Conservation (phyloP, 1,139 yeast genomes). For the Saccharomycopsis hybrid region DNA sequence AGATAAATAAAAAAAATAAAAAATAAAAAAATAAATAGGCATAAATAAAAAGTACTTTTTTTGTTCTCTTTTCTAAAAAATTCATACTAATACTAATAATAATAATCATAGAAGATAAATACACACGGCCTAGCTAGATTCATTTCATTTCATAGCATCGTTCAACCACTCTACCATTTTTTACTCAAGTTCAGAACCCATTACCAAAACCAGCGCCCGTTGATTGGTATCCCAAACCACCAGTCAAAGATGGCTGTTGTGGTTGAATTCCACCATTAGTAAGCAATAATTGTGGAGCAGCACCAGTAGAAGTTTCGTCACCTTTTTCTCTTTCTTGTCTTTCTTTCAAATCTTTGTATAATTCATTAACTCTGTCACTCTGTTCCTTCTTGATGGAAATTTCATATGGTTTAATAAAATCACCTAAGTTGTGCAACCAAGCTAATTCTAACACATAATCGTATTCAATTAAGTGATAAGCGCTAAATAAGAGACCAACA, state of each 20-base stretch:
- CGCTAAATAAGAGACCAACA: conserved; percentile 81
- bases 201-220: conserved; percentile 68
- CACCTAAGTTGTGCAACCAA: conserved; percentile 82
- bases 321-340: conserved; percentile 57
- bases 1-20: no score
- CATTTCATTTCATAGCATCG: no score
- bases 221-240: conserved; percentile 50
- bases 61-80: no score
- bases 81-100: no score
- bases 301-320: conserved; percentile 38
- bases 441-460: conserved; percentile 86
- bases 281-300: conserved; percentile 52
- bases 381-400: conserved; percentile 80
- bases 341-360: conserved; percentile 63
- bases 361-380: conserved; percentile 55
- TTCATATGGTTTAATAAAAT: conserved; percentile 85
- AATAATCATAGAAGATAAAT: no score
- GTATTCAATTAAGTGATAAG: conserved; percentile 71
- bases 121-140: no score
- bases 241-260: conserved; percentile 30
- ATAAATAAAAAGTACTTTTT: no score
- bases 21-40: no score
- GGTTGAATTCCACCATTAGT: conserved; percentile 39
- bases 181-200: conserved; percentile 25
- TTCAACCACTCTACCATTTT: no score